These are phyloP conservation scores for Henckelia pumila DNA, from an alignment of 257 asterid species.

Conservation along the genomic window DNA sequence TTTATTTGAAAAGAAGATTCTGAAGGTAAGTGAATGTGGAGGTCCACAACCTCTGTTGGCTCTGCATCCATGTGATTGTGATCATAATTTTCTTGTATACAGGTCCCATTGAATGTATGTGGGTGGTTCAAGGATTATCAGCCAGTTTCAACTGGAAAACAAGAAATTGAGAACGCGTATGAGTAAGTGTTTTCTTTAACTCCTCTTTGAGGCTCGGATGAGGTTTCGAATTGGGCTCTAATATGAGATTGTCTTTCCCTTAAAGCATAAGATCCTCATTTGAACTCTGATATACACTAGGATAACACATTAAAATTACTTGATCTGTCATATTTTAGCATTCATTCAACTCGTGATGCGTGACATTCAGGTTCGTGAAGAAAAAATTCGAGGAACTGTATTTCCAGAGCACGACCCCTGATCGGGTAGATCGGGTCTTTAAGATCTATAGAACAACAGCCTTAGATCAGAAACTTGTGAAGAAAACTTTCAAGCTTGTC, in stretches of 20 bases:
- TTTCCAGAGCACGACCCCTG: constrained; percentile 94
- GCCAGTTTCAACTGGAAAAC: constrained; percentile 89
- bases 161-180: constrained; percentile 94
- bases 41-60: constrained; percentile 14
- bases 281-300: neutral
- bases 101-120: constrained; percentile 88
- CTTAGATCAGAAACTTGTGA: constrained; percentile 94
- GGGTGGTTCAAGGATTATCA: constrained; percentile 97
- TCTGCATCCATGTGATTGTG: constrained; percentile 24
- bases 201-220: neutral
- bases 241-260: neutral
- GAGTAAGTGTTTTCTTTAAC: constrained; percentile 63
- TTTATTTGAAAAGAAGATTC: constrained; percentile 92
- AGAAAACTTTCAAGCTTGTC: constrained; percentile 97
- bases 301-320: neutral
- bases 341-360: constrained; percentile 9
- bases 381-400: constrained; percentile 96
- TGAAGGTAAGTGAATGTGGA: constrained; percentile 54
- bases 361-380: constrained; percentile 73
- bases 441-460: constrained; percentile 97
- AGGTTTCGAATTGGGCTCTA: neutral
- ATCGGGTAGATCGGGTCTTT: constrained; percentile 85
- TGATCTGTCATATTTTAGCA: neutral
- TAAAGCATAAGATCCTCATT: neutral
- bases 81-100: constrained; percentile 29